Base-by-base conservation (phyloP, 805 yeast species). In the Candida boidinii region DNA sequence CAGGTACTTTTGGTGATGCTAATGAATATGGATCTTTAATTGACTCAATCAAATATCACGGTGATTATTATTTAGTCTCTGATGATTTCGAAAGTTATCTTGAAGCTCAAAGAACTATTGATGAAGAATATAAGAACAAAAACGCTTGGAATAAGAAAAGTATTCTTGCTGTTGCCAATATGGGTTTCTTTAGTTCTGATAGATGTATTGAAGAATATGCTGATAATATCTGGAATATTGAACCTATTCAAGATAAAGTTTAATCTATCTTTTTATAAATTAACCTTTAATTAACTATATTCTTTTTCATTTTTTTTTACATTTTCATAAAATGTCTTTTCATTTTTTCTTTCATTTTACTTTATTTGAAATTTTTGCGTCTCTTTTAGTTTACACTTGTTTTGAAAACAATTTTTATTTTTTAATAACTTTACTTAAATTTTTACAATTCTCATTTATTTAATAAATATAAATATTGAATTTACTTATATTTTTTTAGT, bases 131-230 rank as follows among this genome's bases (percentile, higher is more conserved):
- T 57, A 59, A 64, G 33, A 62, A 60, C 38, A 76, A 76, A 53
- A 73, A 73, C 40, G 68, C 63, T 28, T 87, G 96, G 96, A 65
- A 73, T 36, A 76, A 73, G 56, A 86, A 84, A 62, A 63, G 80
- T 28, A 81, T 87, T 39, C 57, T 68, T 39, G 73, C 82, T 45
- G 96, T 87, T 36, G 94, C 96, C 34, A 84, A 84, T 55, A 82
- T 84, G 79, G 96, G 96, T 7, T 88, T 85, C 71, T 87, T 87
- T 64, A 73, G 84, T 41, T 76, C 88, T 40, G 96, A 87, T 57
- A 70, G 96, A 58, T 85, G 94, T 55, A 82, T 87, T 51, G 81
- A 79, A 48, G 96, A 87, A 56, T 87, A 87, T 45, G 94, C 96
- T 22, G 95, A 84, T 44, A 73, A 78, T 40, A 86, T 87, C 49